phyloP scores from a whole-genome alignment of 305 asterid species.

The Fraxinus baroniana region DNA sequence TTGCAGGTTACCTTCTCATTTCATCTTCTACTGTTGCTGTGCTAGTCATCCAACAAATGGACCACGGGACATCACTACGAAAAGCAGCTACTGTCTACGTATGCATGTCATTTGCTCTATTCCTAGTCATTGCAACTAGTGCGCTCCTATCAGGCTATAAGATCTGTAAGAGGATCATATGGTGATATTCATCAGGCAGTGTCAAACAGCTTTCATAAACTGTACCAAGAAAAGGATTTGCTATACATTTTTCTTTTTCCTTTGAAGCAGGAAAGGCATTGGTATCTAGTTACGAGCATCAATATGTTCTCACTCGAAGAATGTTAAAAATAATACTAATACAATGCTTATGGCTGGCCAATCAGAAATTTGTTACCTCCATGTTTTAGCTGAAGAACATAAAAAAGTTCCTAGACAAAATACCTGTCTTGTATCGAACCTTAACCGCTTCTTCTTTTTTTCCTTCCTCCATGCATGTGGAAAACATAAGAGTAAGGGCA shows the following conservation, averaged over 20 bases:
- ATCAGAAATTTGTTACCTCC: background rate
- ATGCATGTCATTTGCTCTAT: slow-evolving; percentile 50
- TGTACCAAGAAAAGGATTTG: background rate
- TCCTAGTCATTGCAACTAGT: slow-evolving; percentile 42
- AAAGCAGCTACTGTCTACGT: slow-evolving; percentile 49
- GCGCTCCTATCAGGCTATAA: slow-evolving; percentile 68
- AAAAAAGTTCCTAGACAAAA: background rate
- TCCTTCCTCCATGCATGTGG: background rate
- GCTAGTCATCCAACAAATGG: slow-evolving; percentile 42
- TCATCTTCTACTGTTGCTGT: slow-evolving; percentile 66
- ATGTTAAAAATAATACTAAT: background rate
- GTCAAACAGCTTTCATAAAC: background rate
- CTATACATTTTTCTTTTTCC: background rate
- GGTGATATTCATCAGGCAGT: slow-evolving; percentile 33
- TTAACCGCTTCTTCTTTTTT: background rate
- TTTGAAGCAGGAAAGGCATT: background rate
- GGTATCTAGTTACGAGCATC: background rate
- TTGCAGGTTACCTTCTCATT: slow-evolving; percentile 68
- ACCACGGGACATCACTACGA: slow-evolving; percentile 35
- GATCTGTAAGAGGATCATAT: slow-evolving; percentile 65
- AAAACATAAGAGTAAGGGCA: background rate
- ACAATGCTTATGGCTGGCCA: background rate
- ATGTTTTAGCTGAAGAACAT: background rate
- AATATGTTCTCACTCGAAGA: background rate
- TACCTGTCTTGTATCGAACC: background rate